Conservation (phyloP, 2,329 filamentous ascomycete species). For the Xylaria sp. region DNA sequence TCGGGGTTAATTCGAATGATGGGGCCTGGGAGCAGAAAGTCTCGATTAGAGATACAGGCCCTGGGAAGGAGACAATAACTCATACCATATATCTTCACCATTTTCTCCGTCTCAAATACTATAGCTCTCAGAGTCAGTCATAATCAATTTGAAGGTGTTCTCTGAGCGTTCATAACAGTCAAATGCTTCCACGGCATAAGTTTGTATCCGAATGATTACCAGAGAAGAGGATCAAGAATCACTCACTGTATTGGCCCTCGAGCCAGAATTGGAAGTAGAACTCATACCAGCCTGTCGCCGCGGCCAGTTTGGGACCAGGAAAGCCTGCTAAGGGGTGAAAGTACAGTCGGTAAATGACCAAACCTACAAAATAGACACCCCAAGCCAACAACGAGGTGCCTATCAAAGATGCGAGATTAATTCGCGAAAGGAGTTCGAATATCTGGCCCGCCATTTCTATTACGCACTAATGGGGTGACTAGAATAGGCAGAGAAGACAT, state of each 20-base stretch:
- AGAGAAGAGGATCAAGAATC: conserved; percentile 23
- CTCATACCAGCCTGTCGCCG: conserved; percentile 38
- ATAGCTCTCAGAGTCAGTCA: conserved; percentile 24
- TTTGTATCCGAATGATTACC: background rate
- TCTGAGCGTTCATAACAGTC: background rate
- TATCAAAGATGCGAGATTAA: conserved; percentile 39
- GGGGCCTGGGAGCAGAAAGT: conserved; percentile 30
- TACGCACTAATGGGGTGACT: background rate
- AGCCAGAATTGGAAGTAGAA: conserved; percentile 42
- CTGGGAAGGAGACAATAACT: background rate
- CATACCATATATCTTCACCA: conserved; percentile 50
- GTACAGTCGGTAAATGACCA: background rate
- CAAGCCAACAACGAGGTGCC: conserved; percentile 19
- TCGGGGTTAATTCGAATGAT: conserved; percentile 44
- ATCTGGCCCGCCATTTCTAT: conserved; percentile 18
- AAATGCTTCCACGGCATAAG: background rate
- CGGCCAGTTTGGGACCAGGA: conserved; percentile 44
- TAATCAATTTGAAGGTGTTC: background rate
- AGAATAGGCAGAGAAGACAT: background rate
- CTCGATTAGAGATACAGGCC: conserved; percentile 7
- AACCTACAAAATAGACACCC: conserved; percentile 23
- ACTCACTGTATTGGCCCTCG: conserved; percentile 40
- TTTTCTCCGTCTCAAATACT: conserved; percentile 45
- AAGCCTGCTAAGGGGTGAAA: conserved; percentile 3
- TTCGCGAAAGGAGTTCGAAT: conserved; percentile 30